Base-by-base conservation (phyloP, 192 early-diverging fungal species). In the Coemansia furcata region DNA sequence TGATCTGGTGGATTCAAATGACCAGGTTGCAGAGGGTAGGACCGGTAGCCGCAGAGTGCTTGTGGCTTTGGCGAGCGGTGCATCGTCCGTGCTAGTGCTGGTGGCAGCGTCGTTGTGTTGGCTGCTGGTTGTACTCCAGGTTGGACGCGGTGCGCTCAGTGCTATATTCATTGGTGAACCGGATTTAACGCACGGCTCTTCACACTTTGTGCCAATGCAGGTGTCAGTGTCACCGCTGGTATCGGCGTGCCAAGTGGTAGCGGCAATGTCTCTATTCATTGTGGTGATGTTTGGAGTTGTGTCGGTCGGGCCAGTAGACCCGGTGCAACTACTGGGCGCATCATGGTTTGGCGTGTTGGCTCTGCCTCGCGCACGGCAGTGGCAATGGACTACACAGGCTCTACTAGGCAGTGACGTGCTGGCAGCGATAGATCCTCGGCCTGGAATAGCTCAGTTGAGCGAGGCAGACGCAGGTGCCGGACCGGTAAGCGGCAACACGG, bases 91-190 rank as follows among this genome's bases (percentile, higher is more conserved):
- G 33, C 21, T 73, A 21, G 54, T 71, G 39, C 57, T 68, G 14
- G 68, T 62, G 7, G 54, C 65, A 6, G 74, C 78, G 10, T 60
- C 55, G 9, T 54, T 81, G 29, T 81, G 78, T 57, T 81, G 78
- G 78, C 67, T 81, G 44, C 73, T 81, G 64, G 73, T 81, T 3
- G 78, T 81, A 23, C 63, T 73, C 61, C 78, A 73, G 60, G 73
- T 81, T 12, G 73, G 63, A 1, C 78, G 78, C 42, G 78, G 78
- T 4, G 78, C 78, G 4, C 71, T 81, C n/a, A 73, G 78, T 44
- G 78, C 78, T 6, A 69, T 81, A 11, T 81, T 81, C 59, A 73
- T 81, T 32, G 78, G 78, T 11, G 78, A 76, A 65, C 78, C 78
- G 0, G 78, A 69, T 15, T 39, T 81, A 60, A 81, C 78, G 21